These are phyloP conservation scores for Entoloma clypeatum DNA, from an alignment of 1,284 basidiomycete genomes.

Conservation along the genomic window DNA sequence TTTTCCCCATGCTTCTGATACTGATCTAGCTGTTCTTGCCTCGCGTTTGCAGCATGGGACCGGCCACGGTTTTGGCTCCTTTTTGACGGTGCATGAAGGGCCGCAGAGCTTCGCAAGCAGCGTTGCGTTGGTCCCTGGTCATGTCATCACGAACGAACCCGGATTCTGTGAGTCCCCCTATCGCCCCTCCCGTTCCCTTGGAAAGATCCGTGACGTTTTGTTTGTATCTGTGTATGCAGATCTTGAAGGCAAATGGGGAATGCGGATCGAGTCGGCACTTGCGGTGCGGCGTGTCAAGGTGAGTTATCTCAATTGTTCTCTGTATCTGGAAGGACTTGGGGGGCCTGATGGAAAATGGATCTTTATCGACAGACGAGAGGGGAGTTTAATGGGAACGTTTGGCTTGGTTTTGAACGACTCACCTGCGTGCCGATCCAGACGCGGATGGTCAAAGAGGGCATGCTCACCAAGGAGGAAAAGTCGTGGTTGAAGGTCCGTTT, in stretches of 20 bases:
- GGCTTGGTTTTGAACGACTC: slow-evolving; percentile 85
- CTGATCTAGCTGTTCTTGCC: slow-evolving; percentile 20
- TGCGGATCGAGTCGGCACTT: slow-evolving; percentile 86
- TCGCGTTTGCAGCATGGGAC: slow-evolving; percentile 64
- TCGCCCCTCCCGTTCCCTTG: slow-evolving; percentile 16
- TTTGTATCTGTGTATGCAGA: slow-evolving; percentile 42
- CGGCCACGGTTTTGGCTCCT: slow-evolving; percentile 80
- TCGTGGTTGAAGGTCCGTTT: slow-evolving; percentile 77
- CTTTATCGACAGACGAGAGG: slow-evolving; percentile 53
- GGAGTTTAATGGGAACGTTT: slow-evolving; percentile 69
- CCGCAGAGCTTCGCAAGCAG: slow-evolving; percentile 67
- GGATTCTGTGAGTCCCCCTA: slow-evolving; percentile 67
- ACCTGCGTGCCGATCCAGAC: slow-evolving; percentile 94
- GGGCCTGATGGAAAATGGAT: slow-evolving; percentile 11
- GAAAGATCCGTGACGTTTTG: slow-evolving; percentile 17
- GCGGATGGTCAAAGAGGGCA: slow-evolving; percentile 78
- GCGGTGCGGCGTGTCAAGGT: slow-evolving; percentile 68
- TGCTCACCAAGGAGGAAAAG: slow-evolving; percentile 86
- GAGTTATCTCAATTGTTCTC: slow-evolving; percentile 26
- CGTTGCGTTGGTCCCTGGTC: slow-evolving; percentile 71
- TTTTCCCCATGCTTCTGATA: slow-evolving; percentile 6
- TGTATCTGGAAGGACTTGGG: not conserved
- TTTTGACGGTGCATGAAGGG: slow-evolving; percentile 77
- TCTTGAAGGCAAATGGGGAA: slow-evolving; percentile 80
- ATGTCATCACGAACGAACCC: slow-evolving; percentile 87